Conservation (phyloP, 768 basidiomycete genomes). For the Boletus fagicola region DNA sequence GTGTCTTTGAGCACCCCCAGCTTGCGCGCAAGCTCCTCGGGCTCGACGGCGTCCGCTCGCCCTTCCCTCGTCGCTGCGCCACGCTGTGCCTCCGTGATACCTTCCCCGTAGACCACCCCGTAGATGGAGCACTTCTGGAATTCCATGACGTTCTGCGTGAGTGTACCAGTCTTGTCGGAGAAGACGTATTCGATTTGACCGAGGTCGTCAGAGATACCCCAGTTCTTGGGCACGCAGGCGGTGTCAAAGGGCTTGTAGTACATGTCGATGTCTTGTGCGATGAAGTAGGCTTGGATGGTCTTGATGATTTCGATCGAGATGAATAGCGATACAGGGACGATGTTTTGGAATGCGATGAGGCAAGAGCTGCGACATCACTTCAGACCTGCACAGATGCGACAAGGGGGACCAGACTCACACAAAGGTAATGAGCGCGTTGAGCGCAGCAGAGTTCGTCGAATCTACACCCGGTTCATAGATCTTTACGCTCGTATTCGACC, state of each 20-base stretch:
- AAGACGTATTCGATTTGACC: conserved; percentile 97
- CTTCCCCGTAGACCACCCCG: conserved; percentile 87
- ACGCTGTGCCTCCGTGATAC: conserved; percentile 91
- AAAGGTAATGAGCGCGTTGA: conserved; percentile 87
- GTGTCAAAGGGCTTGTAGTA: conserved; percentile 87
- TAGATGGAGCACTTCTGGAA: conserved; percentile 93
- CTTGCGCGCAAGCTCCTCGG: conserved; percentile 67
- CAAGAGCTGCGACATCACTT: conserved; percentile 58
- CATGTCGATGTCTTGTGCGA: conserved; percentile 95
- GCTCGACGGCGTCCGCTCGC: conserved; percentile 58
- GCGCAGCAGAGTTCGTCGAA: conserved; percentile 53
- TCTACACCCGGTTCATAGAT: conserved; percentile 70
- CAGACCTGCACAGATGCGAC: background rate
- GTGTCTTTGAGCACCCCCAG: conserved; percentile 53
- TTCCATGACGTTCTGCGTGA: conserved; percentile 99
- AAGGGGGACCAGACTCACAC: conserved; percentile 56
- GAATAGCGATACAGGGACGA: conserved; percentile 93
- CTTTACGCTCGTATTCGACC: conserved; percentile 59
- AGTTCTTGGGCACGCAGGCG: conserved; percentile 91
- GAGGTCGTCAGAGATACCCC: conserved; percentile 98
- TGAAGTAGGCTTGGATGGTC: conserved; percentile 96
- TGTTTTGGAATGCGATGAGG: conserved; percentile 96
- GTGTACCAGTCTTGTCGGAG: conserved; percentile 94
- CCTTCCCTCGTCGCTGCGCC: conserved; percentile 88
- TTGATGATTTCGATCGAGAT: conserved; percentile 99